phyloP scores from a whole-genome alignment of 768 basidiomycete genomes.

The Neoboletus subvelutipes region DNA sequence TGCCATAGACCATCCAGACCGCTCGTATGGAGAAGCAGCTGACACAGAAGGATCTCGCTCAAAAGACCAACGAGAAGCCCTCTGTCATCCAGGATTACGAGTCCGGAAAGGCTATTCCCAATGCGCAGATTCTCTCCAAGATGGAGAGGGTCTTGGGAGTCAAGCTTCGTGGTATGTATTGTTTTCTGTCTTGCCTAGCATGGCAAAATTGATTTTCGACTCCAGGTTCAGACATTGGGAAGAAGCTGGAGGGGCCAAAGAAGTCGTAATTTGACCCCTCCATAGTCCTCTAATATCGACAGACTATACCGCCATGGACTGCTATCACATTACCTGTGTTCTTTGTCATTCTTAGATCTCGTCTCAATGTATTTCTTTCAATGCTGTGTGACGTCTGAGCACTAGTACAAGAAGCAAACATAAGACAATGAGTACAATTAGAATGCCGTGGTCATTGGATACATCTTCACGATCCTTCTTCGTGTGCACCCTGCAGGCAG shows the following conservation, averaged over 20 bases:
- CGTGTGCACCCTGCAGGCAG: constrained; percentile 32
- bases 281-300: constrained; percentile 34
- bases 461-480: constrained; percentile 29
- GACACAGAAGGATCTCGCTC: constrained; percentile 90
- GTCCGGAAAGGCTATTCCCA: constrained; percentile 83
- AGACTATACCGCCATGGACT: constrained; percentile 19
- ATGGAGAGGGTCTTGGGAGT: constrained; percentile 83
- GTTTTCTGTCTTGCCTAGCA: neutral
- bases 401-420: constrained; percentile 5
- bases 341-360: constrained; percentile 24
- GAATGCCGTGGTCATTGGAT: neutral
- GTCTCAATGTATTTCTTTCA: constrained; percentile 24
- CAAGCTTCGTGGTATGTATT: constrained; percentile 77
- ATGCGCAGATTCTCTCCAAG: constrained; percentile 82
- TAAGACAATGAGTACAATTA: neutral
- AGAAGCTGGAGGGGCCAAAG: constrained; percentile 78
- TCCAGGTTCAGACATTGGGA: constrained; percentile 77
- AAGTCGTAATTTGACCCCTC: constrained; percentile 57
- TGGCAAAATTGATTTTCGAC: constrained; percentile 1
- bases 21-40: constrained; percentile 76
- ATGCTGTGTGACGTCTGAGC: constrained; percentile 5
- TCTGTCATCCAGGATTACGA: constrained; percentile 89
- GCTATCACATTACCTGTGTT: constrained; percentile 16
- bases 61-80: constrained; percentile 92
- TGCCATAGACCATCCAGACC: constrained; percentile 72